These are phyloP conservation scores for Cotoneaster glaucophyllus DNA, from an alignment of 306 rosid genomes.

Conservation along the genomic window DNA sequence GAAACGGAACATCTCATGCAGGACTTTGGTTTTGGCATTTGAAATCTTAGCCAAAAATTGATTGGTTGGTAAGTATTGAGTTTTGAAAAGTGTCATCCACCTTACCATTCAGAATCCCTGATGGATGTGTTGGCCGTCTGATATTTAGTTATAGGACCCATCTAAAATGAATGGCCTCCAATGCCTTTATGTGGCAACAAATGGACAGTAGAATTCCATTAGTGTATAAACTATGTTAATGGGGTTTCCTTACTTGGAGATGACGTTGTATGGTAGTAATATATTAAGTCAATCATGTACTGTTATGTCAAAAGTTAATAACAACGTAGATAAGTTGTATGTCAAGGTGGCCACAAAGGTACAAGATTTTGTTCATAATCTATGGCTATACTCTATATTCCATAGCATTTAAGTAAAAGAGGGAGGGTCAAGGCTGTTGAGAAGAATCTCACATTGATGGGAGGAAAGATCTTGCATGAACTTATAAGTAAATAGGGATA, in stretches of 20 bases:
- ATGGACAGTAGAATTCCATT: not conserved
- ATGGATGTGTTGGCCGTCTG: not conserved
- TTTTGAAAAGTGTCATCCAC: not conserved
- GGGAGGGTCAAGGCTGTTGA: no score
- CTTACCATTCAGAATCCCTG: not conserved
- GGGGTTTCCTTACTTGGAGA: not conserved
- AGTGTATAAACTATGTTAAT: not conserved
- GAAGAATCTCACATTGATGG: no score
- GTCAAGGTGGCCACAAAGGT: no score
- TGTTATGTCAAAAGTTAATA: no score
- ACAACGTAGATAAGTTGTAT: no score
- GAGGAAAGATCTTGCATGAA: no score
- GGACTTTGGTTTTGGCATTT: not conserved
- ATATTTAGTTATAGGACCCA: not conserved
- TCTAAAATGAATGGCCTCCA: not conserved
- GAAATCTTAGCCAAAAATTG: constrained; percentile 25
- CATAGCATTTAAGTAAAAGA: no score
- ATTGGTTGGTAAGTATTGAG: constrained; percentile 1
- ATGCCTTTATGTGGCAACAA: not conserved
- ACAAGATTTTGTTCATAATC: no score
- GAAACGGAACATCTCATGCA: not conserved
- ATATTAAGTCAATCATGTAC: no score
- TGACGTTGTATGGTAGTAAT: not conserved
- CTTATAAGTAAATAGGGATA: no score
- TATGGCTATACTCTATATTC: no score